A percentile compares a stretch with the other conserved stretches of the same genome.
These are phyloP conservation scores for Pythium scleroteichum DNA, from an alignment of 352 stramenopile genomes.

Conservation along the genomic window DNA sequence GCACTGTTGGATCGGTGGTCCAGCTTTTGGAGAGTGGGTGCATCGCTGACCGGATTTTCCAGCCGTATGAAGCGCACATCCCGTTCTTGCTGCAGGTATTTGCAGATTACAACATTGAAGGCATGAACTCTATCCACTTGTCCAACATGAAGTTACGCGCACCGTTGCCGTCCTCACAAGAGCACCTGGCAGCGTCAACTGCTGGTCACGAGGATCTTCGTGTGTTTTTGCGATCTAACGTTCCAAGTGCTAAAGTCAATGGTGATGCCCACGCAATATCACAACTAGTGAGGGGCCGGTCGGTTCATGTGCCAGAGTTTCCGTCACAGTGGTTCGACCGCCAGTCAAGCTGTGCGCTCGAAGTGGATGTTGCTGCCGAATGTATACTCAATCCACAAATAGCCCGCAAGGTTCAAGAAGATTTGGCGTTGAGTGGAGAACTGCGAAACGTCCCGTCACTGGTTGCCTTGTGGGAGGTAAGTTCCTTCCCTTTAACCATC, in stretches of 20 bases:
- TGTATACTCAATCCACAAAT: slow-evolving; percentile 68
- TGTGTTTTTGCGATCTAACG: slow-evolving; percentile 41
- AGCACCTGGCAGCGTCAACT: slow-evolving; percentile 37
- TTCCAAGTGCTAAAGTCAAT: slow-evolving; percentile 28
- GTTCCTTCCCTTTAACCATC: too few species aligned
- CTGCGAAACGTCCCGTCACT: slow-evolving; percentile 75
- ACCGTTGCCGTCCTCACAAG: slow-evolving; percentile 56
- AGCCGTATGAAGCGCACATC: slow-evolving; percentile 89
- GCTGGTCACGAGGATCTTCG: slow-evolving; percentile 22
- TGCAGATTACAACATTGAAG: slow-evolving; percentile 92
- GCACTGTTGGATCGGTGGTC: slow-evolving; percentile 54
- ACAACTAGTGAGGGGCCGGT: slow-evolving; percentile 26
- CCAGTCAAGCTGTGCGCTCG: slow-evolving; percentile 69
- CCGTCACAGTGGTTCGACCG: slow-evolving; percentile 60
- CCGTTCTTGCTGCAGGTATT: slow-evolving; percentile 90
- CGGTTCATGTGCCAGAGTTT: slow-evolving; percentile 27
- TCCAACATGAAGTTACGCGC: slow-evolving; percentile 76
- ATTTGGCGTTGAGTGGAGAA: slow-evolving; percentile 39
- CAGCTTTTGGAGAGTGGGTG: slow-evolving; percentile 83
- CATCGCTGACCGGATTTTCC: slow-evolving; percentile 71
- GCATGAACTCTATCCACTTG: slow-evolving; percentile 86
- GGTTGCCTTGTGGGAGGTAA: slow-evolving; percentile 83
- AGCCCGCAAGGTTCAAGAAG: slow-evolving; percentile 47
- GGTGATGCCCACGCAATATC: slow-evolving; percentile 25
- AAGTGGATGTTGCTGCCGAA: slow-evolving; percentile 66